Evolutionary conservation across 345 rosid genomes (phyloP).

Genomic region (Eucalyptus shirleyi): DNA sequence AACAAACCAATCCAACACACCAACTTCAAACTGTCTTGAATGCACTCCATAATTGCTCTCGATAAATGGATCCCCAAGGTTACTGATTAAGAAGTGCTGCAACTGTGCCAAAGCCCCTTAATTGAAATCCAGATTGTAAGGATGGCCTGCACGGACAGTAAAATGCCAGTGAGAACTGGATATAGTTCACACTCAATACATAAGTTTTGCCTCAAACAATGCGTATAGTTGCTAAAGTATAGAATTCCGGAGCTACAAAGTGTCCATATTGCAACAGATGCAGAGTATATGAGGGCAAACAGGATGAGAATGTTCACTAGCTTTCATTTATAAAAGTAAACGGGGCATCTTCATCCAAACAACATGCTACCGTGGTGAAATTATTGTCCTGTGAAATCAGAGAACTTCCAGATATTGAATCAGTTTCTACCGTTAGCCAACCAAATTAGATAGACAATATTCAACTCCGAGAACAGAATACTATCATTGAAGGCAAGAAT

Average conservation of each 20-base stretch:
- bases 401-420: neutral
- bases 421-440: neutral
- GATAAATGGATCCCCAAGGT: conserved; percentile 93
- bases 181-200: neutral
- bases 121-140: conserved; percentile 87
- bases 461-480: too few relatives aligned
- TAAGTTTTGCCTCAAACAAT: neutral
- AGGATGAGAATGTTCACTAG: neutral
- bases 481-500: neutral
- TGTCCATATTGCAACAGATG: neutral
- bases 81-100: conserved; percentile 91
- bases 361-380: neutral
- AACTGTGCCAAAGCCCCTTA: conserved; percentile 87
- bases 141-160: conserved; percentile 55
- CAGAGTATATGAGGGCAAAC: neutral
- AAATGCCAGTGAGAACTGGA: neutral
- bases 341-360: neutral
- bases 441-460: neutral
- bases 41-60: conserved; percentile 96
- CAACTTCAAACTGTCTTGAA: conserved; percentile 94
- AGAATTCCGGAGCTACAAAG: neutral
- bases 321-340: neutral
- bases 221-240: neutral
- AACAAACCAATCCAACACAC: conserved; percentile 98
- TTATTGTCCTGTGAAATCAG: neutral